Percentiles rank a stretch among this genome's conserved stretches.
phyloP scores from a whole-genome alignment of 768 basidiomycete species.

The Nidularia sp. region DNA sequence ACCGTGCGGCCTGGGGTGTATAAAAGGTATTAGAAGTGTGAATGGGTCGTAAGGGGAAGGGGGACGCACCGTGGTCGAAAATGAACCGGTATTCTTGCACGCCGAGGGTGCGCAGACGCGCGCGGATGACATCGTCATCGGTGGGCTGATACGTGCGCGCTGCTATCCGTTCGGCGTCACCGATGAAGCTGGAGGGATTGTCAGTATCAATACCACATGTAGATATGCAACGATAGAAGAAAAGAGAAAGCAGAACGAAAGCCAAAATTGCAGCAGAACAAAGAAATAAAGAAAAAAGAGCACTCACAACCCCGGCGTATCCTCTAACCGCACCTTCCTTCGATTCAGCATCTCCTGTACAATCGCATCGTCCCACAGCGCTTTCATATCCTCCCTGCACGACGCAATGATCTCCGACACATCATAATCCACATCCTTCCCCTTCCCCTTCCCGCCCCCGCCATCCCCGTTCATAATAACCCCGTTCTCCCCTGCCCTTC shows the following conservation, averaged over 20 bases:
- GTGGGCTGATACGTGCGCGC: constrained; percentile 60
- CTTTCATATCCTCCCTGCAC: constrained; percentile 63
- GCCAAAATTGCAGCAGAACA: neutral
- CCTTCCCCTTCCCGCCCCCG: constrained; percentile 14
- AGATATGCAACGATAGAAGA: neutral
- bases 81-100: constrained; percentile 71
- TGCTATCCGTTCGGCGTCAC: constrained; percentile 66
- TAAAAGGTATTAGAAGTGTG: neutral
- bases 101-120: constrained; percentile 73
- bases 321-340: constrained; percentile 57
- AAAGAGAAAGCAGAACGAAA: too few species aligned
- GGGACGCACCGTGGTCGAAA: constrained; percentile 55
- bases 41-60: neutral
- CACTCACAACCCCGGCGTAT: constrained; percentile 71
- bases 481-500: constrained; percentile 11
- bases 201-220: constrained; percentile 1
- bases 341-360: constrained; percentile 57
- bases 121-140: constrained; percentile 75
- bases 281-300: neutral
- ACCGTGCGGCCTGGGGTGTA: constrained; percentile 43
- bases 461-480: constrained; percentile 1
- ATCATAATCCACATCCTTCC: constrained; percentile 47
- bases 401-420: constrained; percentile 54
- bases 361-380: constrained; percentile 62
- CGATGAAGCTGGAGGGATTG: constrained; percentile 50